Conservation (phyloP, 176 grass and related monocot genomes). For the Aechmea fasciata region DNA sequence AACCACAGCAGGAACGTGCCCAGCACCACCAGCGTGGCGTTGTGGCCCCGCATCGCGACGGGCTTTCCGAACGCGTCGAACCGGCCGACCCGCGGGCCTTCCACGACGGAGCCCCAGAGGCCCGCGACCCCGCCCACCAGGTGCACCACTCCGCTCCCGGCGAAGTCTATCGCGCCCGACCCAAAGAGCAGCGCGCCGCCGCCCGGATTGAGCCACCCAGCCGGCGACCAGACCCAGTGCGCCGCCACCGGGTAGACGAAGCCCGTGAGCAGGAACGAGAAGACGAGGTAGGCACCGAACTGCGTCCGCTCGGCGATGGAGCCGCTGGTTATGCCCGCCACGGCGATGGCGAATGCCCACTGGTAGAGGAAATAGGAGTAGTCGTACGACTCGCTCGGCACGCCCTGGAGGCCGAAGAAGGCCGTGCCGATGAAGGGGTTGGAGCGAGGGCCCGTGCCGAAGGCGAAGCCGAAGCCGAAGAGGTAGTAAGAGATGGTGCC, state of each 20-base stretch:
- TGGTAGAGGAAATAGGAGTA: constrained; percentile 25
- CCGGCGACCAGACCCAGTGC: constrained; percentile 25
- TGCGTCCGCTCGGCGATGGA: constrained; percentile 25
- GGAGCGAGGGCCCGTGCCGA: background rate
- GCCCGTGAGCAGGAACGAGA: constrained; percentile 18
- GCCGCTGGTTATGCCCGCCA: constrained; percentile 14
- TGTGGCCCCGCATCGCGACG: constrained; percentile 10
- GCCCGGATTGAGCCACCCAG: constrained; percentile 17
- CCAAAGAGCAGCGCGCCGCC: constrained; percentile 9
- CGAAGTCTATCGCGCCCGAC: constrained; percentile 28
- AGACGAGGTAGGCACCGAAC: constrained; percentile 20
- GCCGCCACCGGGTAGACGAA: constrained; percentile 25
- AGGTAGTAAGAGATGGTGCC: constrained; percentile 31
- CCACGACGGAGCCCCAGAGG: constrained; percentile 20
- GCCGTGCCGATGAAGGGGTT: constrained; percentile 22
- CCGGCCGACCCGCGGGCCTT: constrained; percentile 12
- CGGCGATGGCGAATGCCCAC: constrained; percentile 25
- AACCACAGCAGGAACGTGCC: constrained; percentile 28
- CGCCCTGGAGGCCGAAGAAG: constrained; percentile 18
- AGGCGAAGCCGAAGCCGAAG: constrained; percentile 32
- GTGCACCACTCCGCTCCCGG: constrained; percentile 24
- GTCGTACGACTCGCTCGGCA: constrained; percentile 21
- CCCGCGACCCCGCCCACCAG: constrained; percentile 25
- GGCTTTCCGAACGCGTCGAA: constrained; percentile 18
- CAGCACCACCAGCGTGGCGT: constrained; percentile 18